Conservation (phyloP, 2,329 filamentous ascomycete species). For the Scytalidium lignicola region DNA sequence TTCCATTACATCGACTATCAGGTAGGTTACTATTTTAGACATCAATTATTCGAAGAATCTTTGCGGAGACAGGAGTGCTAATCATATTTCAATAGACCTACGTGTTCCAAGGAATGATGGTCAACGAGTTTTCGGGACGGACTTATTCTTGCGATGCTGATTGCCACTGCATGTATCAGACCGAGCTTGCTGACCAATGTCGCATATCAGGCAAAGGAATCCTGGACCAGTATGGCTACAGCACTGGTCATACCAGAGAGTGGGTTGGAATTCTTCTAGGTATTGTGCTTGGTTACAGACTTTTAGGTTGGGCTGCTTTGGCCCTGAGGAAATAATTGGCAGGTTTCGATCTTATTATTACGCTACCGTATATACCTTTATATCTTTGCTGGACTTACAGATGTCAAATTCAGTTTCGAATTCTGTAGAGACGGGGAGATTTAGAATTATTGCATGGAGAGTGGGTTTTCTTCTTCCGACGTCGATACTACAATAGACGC, state of each 20-base stretch:
- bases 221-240: slow-evolving; percentile 64
- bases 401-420: no score
- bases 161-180: slow-evolving; percentile 64
- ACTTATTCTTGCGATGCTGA: slow-evolving; percentile 52
- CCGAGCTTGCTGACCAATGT: slow-evolving; percentile 57
- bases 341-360: background rate
- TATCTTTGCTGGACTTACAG: no score
- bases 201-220: slow-evolving; percentile 67
- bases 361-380: no score
- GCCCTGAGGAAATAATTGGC: slow-evolving; percentile 24
- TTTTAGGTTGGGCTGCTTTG: slow-evolving; percentile 63
- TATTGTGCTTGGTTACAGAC: slow-evolving; percentile 68
- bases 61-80: background rate
- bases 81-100: slow-evolving; percentile 44
- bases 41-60: background rate
- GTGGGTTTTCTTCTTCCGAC: no score
- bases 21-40: slow-evolving; percentile 24
- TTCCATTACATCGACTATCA: slow-evolving; percentile 91
- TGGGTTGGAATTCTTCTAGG: slow-evolving; percentile 74
- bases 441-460: no score
- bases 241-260: slow-evolving; percentile 54
- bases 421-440: no score
- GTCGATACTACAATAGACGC: no score
- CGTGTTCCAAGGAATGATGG: slow-evolving; percentile 90
- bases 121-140: slow-evolving; percentile 71